phyloP scores from a whole-genome alignment of 371 early-diverging fungal genomes.

The Entomophthora muscae region DNA sequence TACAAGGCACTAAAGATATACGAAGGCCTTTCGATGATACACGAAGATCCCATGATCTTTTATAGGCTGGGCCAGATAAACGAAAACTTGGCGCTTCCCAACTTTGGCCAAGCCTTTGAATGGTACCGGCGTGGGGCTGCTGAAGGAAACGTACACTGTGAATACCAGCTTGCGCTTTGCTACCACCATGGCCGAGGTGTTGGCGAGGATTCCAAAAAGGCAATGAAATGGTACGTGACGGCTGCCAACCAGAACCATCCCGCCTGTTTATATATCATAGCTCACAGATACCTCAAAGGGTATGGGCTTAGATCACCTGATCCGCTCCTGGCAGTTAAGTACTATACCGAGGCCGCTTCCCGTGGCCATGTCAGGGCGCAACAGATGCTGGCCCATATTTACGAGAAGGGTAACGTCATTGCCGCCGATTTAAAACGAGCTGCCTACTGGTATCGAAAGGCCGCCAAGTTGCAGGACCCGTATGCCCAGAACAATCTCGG shows the following conservation, averaged over 20 bases:
- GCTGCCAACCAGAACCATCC: constrained; percentile 52
- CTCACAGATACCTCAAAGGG: constrained; percentile 58
- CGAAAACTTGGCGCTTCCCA: constrained; percentile 49
- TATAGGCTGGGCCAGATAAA: constrained; percentile 56
- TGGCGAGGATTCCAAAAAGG: constrained; percentile 16
- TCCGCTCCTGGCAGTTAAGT: constrained; percentile 39
- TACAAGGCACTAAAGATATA: constrained; percentile 6
- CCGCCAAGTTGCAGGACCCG: constrained; percentile 23
- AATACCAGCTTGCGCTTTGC: constrained; percentile 60
- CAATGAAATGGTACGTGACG: constrained; percentile 46
- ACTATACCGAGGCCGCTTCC: constrained; percentile 32
- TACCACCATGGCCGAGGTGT: constrained; percentile 61
- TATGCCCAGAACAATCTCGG: constrained; percentile 38
- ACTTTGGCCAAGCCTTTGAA: constrained; percentile 34
- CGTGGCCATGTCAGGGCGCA: constrained; percentile 54
- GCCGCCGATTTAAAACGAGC: constrained; percentile 27
- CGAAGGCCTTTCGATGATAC: background rate
- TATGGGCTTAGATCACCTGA: constrained; percentile 37
- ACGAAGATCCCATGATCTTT: constrained; percentile 32
- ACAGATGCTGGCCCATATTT: constrained; percentile 51
- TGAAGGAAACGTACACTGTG: constrained; percentile 37
- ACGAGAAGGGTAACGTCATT: constrained; percentile 50
- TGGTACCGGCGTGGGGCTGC: constrained; percentile 41
- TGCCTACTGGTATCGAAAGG: constrained; percentile 46
- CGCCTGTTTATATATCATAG: constrained; percentile 55